Conservation (phyloP, 2,329 filamentous ascomycete species). For the Fusarium sublunatum region DNA sequence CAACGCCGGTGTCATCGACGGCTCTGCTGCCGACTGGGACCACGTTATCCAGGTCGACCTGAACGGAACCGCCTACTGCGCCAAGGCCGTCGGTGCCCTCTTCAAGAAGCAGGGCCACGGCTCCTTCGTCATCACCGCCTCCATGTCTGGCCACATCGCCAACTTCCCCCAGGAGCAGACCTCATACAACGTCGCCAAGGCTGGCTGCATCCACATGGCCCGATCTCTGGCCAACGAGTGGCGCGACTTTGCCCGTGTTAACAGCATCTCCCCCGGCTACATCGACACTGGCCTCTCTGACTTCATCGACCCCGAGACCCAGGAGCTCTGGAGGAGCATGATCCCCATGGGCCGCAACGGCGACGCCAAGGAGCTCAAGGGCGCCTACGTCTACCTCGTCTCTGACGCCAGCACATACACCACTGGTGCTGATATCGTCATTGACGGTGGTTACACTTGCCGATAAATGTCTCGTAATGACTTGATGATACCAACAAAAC, state of each 20-base stretch:
- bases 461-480: conserved; percentile 50
- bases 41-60: conserved; percentile 73
- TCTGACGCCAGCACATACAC: conserved; percentile 81
- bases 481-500: conserved; percentile 30
- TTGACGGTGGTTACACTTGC: conserved; percentile 75
- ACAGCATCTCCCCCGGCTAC: conserved; percentile 75
- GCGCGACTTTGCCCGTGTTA: conserved; percentile 74
- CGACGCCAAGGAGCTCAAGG: conserved; percentile 76
- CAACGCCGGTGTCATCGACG: conserved; percentile 74
- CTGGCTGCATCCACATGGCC: conserved; percentile 62
- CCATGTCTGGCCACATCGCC: conserved; percentile 77
- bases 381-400: conserved; percentile 81
- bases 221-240: conserved; percentile 70
- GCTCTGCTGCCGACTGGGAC: conserved; percentile 73
- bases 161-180: conserved; percentile 77
- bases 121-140: conserved; percentile 75
- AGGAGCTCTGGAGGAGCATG: conserved; percentile 78
- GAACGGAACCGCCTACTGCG: conserved; percentile 76
- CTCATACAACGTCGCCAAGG: conserved; percentile 74
- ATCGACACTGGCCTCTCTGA: conserved; percentile 75
- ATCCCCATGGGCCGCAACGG: conserved; percentile 79
- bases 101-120: conserved; percentile 73
- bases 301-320: conserved; percentile 73
- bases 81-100: conserved; percentile 70
- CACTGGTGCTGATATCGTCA: conserved; percentile 75